These are phyloP conservation scores for Tuber microsphaerosporum DNA, from an alignment of 495 filamentous ascomycete genomes.

Conservation along the genomic window DNA sequence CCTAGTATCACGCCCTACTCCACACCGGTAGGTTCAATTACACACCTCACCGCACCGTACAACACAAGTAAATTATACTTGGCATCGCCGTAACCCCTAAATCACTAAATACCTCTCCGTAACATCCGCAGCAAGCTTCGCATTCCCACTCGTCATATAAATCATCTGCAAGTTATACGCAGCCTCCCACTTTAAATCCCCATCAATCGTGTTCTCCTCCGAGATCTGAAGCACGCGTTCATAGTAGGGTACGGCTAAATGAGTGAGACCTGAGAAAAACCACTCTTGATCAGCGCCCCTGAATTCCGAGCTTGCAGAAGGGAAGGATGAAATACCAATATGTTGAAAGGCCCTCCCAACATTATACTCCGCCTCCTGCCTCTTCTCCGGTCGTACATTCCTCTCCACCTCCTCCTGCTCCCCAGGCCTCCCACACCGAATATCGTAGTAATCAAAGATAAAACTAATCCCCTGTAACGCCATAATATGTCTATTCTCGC, in stretches of 20 bases:
- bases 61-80: background rate
- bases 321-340: slow-evolving; percentile 47
- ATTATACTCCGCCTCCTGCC: slow-evolving; percentile 85
- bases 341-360: slow-evolving; percentile 72
- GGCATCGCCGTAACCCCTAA: slow-evolving; percentile 8
- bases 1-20: no score
- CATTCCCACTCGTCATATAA: slow-evolving; percentile 58
- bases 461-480: slow-evolving; percentile 79
- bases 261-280: slow-evolving; percentile 50
- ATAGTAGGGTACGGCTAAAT: slow-evolving; percentile 73
- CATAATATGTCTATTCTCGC: slow-evolving; percentile 79
- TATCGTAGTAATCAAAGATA: slow-evolving; percentile 65
- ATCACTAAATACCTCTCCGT: slow-evolving; percentile 52
- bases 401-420: background rate
- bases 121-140: slow-evolving; percentile 50
- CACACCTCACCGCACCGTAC: background rate
- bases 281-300: background rate
- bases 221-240: slow-evolving; percentile 47
- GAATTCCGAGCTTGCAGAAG: background rate
- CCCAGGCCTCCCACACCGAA: slow-evolving; percentile 41
- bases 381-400: slow-evolving; percentile 39
- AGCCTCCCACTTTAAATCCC: slow-evolving; percentile 65
- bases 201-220: slow-evolving; percentile 41
- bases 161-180: slow-evolving; percentile 68
- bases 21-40: background rate